phyloP scores from a whole-genome alignment of 331 rosid species.

The Rosa hybrid region DNA sequence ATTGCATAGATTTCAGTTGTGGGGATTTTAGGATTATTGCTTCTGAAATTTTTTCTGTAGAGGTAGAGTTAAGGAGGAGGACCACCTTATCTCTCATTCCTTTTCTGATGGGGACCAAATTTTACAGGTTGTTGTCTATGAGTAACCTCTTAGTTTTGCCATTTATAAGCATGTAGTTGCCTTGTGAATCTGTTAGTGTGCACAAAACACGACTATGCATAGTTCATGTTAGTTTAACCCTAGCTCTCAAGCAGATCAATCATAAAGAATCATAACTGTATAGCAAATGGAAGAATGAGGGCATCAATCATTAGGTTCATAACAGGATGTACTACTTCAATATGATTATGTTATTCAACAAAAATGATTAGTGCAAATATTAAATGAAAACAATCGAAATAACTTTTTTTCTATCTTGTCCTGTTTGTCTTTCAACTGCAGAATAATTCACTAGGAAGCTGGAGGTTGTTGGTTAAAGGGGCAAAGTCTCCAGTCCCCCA shows the following conservation, averaged over 20 bases:
- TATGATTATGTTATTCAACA: neutral
- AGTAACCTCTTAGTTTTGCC: neutral
- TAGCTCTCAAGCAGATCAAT: neutral
- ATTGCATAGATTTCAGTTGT: neutral
- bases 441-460: neutral
- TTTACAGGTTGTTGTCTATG: neutral
- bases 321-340: neutral
- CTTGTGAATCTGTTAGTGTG: neutral
- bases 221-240: neutral
- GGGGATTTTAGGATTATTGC: neutral
- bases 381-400: neutral
- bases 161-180: neutral
- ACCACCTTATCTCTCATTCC: slow-evolving; percentile 34
- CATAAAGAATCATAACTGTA: neutral
- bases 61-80: slow-evolving; percentile 21
- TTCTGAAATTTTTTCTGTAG: neutral
- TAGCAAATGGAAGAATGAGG: neutral
- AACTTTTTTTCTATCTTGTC: neutral
- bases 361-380: neutral
- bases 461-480: neutral
- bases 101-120: slow-evolving; percentile 25
- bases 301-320: neutral
- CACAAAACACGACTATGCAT: neutral
- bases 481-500: neutral
- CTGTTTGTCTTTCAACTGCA: neutral